phyloP scores from a whole-genome alignment of 1,139 yeast genomes.

The Taphrina flavorubra region DNA sequence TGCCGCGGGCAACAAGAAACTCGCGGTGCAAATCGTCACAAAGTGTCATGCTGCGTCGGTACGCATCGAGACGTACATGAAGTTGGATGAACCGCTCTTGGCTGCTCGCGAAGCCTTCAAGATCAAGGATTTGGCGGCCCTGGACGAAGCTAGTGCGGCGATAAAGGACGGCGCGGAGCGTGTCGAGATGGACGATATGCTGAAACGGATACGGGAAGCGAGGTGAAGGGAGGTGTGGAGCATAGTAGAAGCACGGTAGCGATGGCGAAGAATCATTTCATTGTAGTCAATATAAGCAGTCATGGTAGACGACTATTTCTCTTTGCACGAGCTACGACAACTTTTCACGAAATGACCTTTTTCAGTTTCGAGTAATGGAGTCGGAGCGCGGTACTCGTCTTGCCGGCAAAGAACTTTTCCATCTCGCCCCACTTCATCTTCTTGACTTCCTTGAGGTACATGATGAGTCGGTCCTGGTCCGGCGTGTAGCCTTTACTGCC shows the following conservation, averaged over 20 bases:
- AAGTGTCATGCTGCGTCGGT: slow-evolving; percentile 52
- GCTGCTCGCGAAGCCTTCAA: slow-evolving; percentile 69
- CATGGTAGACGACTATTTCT: too few species aligned
- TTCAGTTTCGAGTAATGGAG: slow-evolving; percentile 8
- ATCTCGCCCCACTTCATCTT: slow-evolving; percentile 11
- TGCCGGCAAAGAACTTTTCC: slow-evolving; percentile 12
- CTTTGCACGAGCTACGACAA: background rate
- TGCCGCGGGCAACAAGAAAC: slow-evolving; percentile 57
- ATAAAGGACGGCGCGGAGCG: slow-evolving; percentile 9
- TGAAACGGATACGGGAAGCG: slow-evolving; percentile 4
- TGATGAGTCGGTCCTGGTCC: slow-evolving; percentile 17
- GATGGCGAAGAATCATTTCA: background rate
- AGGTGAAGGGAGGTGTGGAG: background rate
- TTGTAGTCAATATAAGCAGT: background rate
- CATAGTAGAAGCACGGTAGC: background rate
- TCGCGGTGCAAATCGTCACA: slow-evolving; percentile 55
- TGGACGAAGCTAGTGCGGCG: slow-evolving; percentile 49
- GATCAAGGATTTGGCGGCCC: slow-evolving; percentile 59
- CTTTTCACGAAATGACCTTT: background rate
- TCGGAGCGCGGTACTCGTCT: slow-evolving; percentile 9
- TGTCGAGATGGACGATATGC: slow-evolving; percentile 8
- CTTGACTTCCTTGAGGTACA: slow-evolving; percentile 8
- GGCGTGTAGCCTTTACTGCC: slow-evolving; percentile 22
- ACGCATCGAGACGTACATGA: slow-evolving; percentile 60
- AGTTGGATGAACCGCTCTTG: slow-evolving; percentile 60